Evolutionary conservation across 805 yeast genomes (phyloP).

Genomic region (Suhomyces sp.): DNA sequence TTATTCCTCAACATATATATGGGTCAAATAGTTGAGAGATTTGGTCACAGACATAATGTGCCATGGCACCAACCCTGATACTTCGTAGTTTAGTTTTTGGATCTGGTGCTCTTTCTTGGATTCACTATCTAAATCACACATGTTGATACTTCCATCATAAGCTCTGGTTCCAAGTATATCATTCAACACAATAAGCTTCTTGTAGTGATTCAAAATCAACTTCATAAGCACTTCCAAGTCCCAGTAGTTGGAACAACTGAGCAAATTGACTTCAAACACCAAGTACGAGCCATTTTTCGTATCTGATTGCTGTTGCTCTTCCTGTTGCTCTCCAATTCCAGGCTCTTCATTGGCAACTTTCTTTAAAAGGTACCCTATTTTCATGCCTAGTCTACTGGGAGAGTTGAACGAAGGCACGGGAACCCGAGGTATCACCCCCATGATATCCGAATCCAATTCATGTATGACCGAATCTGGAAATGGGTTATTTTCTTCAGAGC

Average conservation of each 20-base stretch:
- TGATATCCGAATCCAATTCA: conserved; percentile 49
- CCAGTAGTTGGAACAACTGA: conserved; percentile 72
- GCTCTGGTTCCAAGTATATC: conserved; percentile 35
- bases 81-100: conserved; percentile 8
- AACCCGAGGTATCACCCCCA: conserved; percentile 56
- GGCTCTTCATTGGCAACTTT: conserved; percentile 17
- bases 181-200: conserved; percentile 49
- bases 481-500: neutral
- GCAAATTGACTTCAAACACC: conserved; percentile 60
- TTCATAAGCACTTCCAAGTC: conserved; percentile 53
- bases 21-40: conserved; percentile 55
- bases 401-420: conserved; percentile 69
- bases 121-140: conserved; percentile 2
- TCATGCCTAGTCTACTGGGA: conserved; percentile 65
- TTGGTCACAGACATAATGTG: conserved; percentile 68
- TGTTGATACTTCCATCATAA: conserved; percentile 14
- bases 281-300: conserved; percentile 14
- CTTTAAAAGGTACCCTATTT: conserved; percentile 64
- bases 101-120: conserved; percentile 3
- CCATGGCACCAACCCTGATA: conserved; percentile 58
- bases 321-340: neutral
- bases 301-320: neutral
- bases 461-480: conserved; percentile 27
- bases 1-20: conserved; percentile 44
- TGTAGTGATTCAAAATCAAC: conserved; percentile 56